Evolutionary conservation across 108 stramenopile species (phyloP), one percentile per base, ranked within the genome.

Genomic region (Nitzschia sp.): DNA sequence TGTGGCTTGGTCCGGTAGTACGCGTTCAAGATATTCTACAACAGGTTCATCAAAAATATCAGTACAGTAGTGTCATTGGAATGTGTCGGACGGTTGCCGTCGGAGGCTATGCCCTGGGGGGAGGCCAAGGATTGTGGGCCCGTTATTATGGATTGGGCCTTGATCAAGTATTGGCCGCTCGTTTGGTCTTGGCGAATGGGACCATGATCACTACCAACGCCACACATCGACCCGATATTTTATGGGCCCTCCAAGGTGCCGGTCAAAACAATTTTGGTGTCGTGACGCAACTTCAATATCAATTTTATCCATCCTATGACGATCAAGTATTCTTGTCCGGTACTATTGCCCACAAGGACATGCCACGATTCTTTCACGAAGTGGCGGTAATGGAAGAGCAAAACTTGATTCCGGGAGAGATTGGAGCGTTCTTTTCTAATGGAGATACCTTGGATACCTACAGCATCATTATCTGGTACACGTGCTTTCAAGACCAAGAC

Each of bases 231-330:
- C 50, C 66, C 0, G 80, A 81, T 64, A 53, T 81, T 11, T 81
- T 78, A 57, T 78, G 76, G 76, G 80, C 68, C 26, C 45, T 81
- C 4, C 58, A 58, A n/a, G 80, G 80, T 28, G 68, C 66, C 13
- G 81, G 81, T 44, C 53, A 63, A 31, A 53, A 61, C 27, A 65
- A 73, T 41, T 53, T 73, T 57, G 77, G 76, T 56, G 66, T 71
- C 9, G 72, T 63, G 16, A 65, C 61, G 15, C 35, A 63, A 11
- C 19, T 63, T 22, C 28, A 66, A 27, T 64, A 66, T n/a, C 34
- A 45, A n/a, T 45, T 72, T 25, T 56, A 72, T 32, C 69, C 69
- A n/a, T 70, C 69, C 33, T 35, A 36, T 27, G 69, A 70, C 48
- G 60, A 59, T 31, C 59, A 60, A 25, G 32, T 60, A 25, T 45